Percentiles rank a stretch among this genome's conserved stretches.
These are phyloP conservation scores for Aspergillus alliaceus DNA, from an alignment of 2,329 filamentous ascomycete species.

Conservation along the genomic window DNA sequence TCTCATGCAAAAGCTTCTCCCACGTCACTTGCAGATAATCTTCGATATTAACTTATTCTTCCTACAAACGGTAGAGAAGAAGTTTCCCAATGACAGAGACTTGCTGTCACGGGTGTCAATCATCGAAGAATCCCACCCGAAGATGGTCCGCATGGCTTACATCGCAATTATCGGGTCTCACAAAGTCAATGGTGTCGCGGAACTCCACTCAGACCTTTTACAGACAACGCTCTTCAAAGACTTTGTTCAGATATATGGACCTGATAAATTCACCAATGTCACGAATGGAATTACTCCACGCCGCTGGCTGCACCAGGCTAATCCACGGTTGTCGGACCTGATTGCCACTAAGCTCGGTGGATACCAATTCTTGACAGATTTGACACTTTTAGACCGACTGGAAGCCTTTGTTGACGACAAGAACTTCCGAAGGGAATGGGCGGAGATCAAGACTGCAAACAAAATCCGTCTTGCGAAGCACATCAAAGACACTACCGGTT, in stretches of 20 bases:
- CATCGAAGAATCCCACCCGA: constrained; percentile 93
- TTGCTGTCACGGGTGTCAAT: constrained; percentile 87
- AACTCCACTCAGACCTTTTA: constrained; percentile 95
- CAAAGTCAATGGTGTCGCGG: constrained; percentile 98
- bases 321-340: constrained; percentile 84
- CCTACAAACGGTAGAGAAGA: constrained; percentile 84
- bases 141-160: constrained; percentile 98
- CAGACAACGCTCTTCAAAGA: constrained; percentile 99
- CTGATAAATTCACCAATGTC: constrained; percentile 97
- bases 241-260: constrained; percentile 91
- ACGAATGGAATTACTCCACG: constrained; percentile 97
- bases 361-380: constrained; percentile 82
- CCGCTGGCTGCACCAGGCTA: constrained; percentile 96
- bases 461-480: constrained; percentile 89
- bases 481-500: constrained; percentile 77
- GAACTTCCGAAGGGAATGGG: constrained; percentile 90
- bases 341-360: constrained; percentile 88
- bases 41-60: constrained; percentile 98
- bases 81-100: constrained; percentile 85
- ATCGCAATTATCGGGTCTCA: constrained; percentile 95
- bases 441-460: constrained; percentile 94
- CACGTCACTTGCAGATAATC: constrained; percentile 93
- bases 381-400: constrained; percentile 81
- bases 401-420: constrained; percentile 83
- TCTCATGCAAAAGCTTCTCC: constrained; percentile 86